Conservation (phyloP, 805 yeast genomes). For the Suhomyces emberorum region DNA sequence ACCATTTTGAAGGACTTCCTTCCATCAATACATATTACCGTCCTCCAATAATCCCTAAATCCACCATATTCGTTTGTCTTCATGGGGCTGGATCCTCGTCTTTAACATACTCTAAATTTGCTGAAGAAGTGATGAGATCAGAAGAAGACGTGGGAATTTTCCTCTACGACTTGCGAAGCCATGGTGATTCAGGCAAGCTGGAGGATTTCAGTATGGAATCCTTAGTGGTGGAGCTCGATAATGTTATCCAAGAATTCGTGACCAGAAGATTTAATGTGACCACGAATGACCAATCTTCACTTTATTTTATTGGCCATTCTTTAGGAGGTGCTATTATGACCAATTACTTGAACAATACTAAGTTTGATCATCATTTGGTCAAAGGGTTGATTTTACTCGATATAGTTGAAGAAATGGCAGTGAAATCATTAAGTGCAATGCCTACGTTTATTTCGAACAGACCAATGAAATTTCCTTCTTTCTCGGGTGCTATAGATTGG, state of each 20-base stretch:
- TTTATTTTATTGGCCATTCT: slow-evolving; percentile 82
- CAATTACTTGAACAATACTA: slow-evolving; percentile 34
- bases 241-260: slow-evolving; percentile 42
- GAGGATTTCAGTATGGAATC: slow-evolving; percentile 43
- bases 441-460: slow-evolving; percentile 58
- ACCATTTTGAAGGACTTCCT: slow-evolving; percentile 9
- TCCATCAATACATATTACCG: slow-evolving; percentile 50
- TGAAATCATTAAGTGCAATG: slow-evolving; percentile 66
- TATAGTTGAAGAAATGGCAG: slow-evolving; percentile 92
- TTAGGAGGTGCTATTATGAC: slow-evolving; percentile 87
- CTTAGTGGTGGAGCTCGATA: slow-evolving; percentile 56
- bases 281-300: slow-evolving; percentile 19
- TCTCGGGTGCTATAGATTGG: slow-evolving; percentile 75
- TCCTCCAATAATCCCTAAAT: slow-evolving; percentile 40
- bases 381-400: slow-evolving; percentile 79
- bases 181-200: slow-evolving; percentile 46
- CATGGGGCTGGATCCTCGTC: slow-evolving; percentile 97
- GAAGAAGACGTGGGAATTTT: slow-evolving; percentile 52
- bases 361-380: slow-evolving; percentile 26
- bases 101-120: slow-evolving; percentile 64
- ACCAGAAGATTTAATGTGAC: not conserved
- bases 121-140: slow-evolving; percentile 26
- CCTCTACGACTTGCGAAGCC: slow-evolving; percentile 81
- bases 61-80: slow-evolving; percentile 69
- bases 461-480: slow-evolving; percentile 55